A percentile compares a stretch with the other conserved stretches of the same genome.
phyloP scores from a whole-genome alignment of 148 eudicot genomes.

The Rhododendron mucronatum region DNA sequence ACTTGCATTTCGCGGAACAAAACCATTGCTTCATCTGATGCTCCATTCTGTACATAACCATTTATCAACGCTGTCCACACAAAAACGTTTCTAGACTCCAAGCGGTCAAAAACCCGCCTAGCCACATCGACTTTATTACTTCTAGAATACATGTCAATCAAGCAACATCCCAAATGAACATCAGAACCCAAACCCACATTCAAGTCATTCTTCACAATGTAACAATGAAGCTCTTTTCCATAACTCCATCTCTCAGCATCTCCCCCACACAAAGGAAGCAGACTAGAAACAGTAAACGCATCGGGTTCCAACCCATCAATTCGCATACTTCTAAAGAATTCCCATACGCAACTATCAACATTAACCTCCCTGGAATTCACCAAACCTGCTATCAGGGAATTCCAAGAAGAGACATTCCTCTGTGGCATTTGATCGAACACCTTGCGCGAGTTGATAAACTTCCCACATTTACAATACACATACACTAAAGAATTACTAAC shows the following conservation, averaged over 20 bases:
- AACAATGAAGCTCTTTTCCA: slow-evolving; percentile 42
- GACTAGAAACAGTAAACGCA: slow-evolving; percentile 34
- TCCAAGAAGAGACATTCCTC: slow-evolving; percentile 39
- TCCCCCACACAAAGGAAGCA: slow-evolving; percentile 32
- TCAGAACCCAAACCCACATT: slow-evolving; percentile 19
- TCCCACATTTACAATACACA: slow-evolving; percentile 34
- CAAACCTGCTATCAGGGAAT: slow-evolving; percentile 23
- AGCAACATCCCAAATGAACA: slow-evolving; percentile 35
- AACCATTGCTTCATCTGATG: slow-evolving; percentile 27
- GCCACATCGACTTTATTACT: slow-evolving; percentile 24
- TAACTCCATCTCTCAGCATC: background rate
- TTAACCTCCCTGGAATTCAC: background rate
- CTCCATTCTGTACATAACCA: slow-evolving; percentile 30
- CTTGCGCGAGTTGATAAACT: slow-evolving; percentile 14
- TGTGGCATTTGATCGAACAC: slow-evolving; percentile 46
- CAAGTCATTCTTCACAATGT: slow-evolving; percentile 25
- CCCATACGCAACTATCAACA: slow-evolving; percentile 11
- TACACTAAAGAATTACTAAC: slow-evolving; percentile 27
- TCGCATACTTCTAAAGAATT: slow-evolving; percentile 23
- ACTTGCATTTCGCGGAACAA: slow-evolving; percentile 36
- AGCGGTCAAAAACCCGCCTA: slow-evolving; percentile 27
- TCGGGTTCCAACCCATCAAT: slow-evolving; percentile 27
- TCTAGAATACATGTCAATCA: slow-evolving; percentile 48
- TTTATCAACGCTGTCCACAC: slow-evolving; percentile 46
- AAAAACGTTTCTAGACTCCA: slow-evolving; percentile 29